A percentile compares a stretch with the other conserved stretches of the same genome.
Evolutionary conservation across 164 flowering plant genomes (phyloP).

Genomic region (Berberis vulgaris): DNA sequence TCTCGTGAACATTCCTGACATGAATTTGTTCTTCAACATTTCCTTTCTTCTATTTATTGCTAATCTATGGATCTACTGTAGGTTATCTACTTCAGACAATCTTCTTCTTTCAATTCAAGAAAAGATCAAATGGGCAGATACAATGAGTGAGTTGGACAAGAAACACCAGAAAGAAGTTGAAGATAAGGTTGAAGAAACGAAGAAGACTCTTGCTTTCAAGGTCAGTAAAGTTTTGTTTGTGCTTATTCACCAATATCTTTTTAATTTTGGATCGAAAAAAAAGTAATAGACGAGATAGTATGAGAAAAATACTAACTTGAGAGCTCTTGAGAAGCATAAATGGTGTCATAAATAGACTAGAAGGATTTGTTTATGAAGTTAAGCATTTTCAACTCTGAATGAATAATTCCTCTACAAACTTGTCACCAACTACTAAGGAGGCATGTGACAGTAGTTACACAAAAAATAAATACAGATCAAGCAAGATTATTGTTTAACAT

Average conservation of each 20-base stretch:
- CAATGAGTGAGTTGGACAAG: constrained; percentile 69
- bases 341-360: too few relatives aligned
- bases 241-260: not conserved
- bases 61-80: constrained; percentile 14
- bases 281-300: too few relatives aligned
- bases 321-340: too few relatives aligned
- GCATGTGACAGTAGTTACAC: too few relatives aligned
- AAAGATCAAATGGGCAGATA: constrained; percentile 94
- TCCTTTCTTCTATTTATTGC: not conserved
- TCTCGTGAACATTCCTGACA: not conserved
- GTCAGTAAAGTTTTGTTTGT: constrained; percentile 44
- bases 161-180: constrained; percentile 73
- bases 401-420: too few relatives aligned
- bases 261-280: not conserved
- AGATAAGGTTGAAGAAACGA: constrained; percentile 27
- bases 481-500: too few relatives aligned
- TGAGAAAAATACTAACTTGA: too few relatives aligned
- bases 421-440: too few relatives aligned
- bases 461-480: too few relatives aligned
- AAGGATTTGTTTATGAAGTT: too few relatives aligned
- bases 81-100: constrained; percentile 82
- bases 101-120: constrained; percentile 82
- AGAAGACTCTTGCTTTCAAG: constrained; percentile 48
- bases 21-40: not conserved
- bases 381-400: too few relatives aligned